Evolutionary conservation across 2,329 filamentous ascomycete genomes (phyloP), one percentile per base, ranked within the genome.

Genomic region (Sarocladium oryzae): DNA sequence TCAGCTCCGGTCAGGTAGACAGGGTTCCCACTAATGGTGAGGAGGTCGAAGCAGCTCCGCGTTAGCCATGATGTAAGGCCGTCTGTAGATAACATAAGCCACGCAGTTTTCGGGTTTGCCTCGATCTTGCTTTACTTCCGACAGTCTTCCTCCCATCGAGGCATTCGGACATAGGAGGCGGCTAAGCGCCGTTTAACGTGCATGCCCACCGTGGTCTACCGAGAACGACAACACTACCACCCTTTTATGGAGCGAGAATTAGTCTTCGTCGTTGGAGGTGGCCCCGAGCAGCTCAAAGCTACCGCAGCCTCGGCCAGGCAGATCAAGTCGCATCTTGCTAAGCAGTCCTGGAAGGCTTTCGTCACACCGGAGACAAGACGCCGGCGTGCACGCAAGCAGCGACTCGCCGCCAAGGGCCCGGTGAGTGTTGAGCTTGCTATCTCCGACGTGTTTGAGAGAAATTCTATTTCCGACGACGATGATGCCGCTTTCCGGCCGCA

Each of bases 221-320:
- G n/a, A n/a, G n/a, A n/a, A n/a, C n/a, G n/a, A n/a, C 28, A 30
- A 30, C 28, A 30, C 28, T 7, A 30, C n/a, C n/a, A n/a, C 13
- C 5, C 10, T 26, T 48, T n/a, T 26, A 48, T 48, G 43, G 43
- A 11, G 5, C 32, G 26, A 26, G 43, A 48, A 4, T 33, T 48
- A 33, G 28, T 48, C 11, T 62, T 62, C 30, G 54, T 62, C n/a
- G 50, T 56, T 24, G 60, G 59, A 35, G 54, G 52, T 24, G 52
- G 53, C 5, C 59, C 60, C 4, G 57, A 57, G 2, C 57, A 61
- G 51, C 55, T 61, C 51, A 61, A 60, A 30, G 58, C 50, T 23
- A 51, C 49, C n/a, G 45, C 54, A 18, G 43, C 26, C 21, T 48
- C 43, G 26, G 56, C 36, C 30, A 53, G 53, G 18, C 54, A 51